Conservation (phyloP, 768 basidiomycete genomes). For the Cubamyces lactineus region DNA sequence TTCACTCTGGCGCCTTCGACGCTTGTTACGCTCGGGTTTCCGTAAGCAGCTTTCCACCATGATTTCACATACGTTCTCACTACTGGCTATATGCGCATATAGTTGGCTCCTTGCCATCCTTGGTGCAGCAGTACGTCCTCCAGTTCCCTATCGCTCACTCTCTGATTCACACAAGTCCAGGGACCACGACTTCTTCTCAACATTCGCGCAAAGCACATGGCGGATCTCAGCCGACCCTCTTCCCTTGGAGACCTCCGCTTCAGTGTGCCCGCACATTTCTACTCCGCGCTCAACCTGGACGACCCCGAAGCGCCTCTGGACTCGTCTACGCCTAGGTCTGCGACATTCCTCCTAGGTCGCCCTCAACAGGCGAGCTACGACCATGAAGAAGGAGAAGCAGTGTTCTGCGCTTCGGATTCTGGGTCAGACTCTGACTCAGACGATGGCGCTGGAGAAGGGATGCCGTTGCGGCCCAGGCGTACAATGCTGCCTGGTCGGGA, state of each 20-base stretch:
- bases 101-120: constrained; percentile 23
- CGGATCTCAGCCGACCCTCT: constrained; percentile 3
- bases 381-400: neutral
- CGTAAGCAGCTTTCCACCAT: constrained; percentile 1
- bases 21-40: constrained; percentile 20
- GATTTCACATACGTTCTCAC: too few relatives aligned
- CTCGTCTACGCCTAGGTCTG: neutral
- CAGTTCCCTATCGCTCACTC: too few relatives aligned
- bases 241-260: constrained; percentile 11
- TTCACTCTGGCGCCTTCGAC: constrained; percentile 23
- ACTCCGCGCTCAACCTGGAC: constrained; percentile 18
- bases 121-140: constrained; percentile 15
- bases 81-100: too few relatives aligned
- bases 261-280: constrained; percentile 6
- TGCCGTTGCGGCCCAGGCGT: neutral
- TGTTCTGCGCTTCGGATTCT: neutral
- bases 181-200: constrained; percentile 23
- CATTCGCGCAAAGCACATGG: constrained; percentile 11
- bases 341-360: too few relatives aligned
- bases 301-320: neutral
- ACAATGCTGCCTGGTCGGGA: neutral
- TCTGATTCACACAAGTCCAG: neutral
- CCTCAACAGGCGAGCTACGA: too few relatives aligned
- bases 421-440: neutral
- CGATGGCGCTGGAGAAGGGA: neutral